A percentile compares a stretch with the other conserved stretches of the same genome.
These are phyloP conservation scores for Fusarium nygamai DNA, from an alignment of 2,329 filamentous ascomycete species.

Conservation along the genomic window DNA sequence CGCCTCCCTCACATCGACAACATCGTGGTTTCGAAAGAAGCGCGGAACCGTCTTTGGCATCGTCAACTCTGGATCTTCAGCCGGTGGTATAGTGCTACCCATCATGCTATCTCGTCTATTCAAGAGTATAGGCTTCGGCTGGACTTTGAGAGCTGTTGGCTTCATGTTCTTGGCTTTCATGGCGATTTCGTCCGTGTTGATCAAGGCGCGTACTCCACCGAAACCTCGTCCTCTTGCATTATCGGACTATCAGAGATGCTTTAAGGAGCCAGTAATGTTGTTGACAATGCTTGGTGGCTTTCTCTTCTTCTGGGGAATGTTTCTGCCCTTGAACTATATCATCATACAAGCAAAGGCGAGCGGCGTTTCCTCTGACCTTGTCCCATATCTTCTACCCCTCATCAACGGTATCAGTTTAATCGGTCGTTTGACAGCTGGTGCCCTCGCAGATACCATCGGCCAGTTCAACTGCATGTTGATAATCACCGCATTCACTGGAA, in stretches of 20 bases:
- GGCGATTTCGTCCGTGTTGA: neutral
- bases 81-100: accelerated
- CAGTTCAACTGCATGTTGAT: conserved; percentile 1
- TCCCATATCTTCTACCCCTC: neutral
- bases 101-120: neutral
- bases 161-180: neutral
- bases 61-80: neutral
- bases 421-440: neutral
- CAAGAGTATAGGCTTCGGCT: neutral
- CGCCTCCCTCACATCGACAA: accelerated
- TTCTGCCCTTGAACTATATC: neutral
- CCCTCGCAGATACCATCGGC: neutral
- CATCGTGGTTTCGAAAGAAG: neutral
- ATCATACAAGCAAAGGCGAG: neutral
- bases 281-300: neutral
- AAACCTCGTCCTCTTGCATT: neutral
- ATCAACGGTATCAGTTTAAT: neutral
- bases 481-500: neutral
- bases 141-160: neutral
- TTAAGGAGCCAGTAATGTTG: neutral
- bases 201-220: accelerated
- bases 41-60: neutral
- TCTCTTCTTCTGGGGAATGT: conserved; percentile 2
- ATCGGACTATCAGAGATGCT: accelerated
- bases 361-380: accelerated